Conservation (phyloP, 768 basidiomycete species). For the Psilocybe tampanensis region DNA sequence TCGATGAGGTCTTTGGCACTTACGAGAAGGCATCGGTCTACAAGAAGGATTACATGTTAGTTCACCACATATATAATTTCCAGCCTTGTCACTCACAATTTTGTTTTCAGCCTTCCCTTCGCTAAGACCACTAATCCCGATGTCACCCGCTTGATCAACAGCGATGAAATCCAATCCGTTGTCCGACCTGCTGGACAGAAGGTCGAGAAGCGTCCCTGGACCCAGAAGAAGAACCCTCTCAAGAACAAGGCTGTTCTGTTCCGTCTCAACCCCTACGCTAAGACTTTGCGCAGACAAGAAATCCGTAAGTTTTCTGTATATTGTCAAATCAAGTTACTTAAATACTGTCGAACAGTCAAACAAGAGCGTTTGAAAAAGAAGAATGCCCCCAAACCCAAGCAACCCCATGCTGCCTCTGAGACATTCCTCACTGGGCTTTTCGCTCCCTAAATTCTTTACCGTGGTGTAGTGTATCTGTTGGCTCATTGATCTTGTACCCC, state of each 20-base stretch:
- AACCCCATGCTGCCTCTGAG: conserved; percentile 67
- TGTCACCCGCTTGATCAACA: conserved; percentile 97
- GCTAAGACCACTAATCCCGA: conserved; percentile 98
- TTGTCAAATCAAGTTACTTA: neutral
- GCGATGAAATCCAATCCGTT: conserved; percentile 96
- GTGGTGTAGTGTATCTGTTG: neutral
- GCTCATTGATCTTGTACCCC: neutral
- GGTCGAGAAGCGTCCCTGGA: conserved; percentile 91
- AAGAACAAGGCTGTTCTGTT: conserved; percentile 92
- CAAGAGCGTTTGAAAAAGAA: conserved; percentile 76
- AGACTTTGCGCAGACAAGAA: conserved; percentile 88
- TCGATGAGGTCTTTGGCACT: conserved; percentile 96
- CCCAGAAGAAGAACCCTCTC: conserved; percentile 99
- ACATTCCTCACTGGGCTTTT: conserved; percentile 84
- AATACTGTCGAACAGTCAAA: conserved; percentile 54
- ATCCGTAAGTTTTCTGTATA: conserved; percentile 58
- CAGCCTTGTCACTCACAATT: neutral
- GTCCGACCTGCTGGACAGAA: conserved; percentile 88
- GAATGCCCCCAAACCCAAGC: conserved; percentile 66
- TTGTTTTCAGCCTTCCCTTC: conserved; percentile 70
- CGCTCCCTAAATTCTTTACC: conserved; percentile 62
- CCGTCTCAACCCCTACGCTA: conserved; percentile 99
- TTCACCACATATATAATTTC: neutral
- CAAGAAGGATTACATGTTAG: conserved; percentile 91
- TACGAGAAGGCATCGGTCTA: conserved; percentile 81